Base-by-base conservation (phyloP, 139 green algal species). In the Bryopsis sp. region DNA sequence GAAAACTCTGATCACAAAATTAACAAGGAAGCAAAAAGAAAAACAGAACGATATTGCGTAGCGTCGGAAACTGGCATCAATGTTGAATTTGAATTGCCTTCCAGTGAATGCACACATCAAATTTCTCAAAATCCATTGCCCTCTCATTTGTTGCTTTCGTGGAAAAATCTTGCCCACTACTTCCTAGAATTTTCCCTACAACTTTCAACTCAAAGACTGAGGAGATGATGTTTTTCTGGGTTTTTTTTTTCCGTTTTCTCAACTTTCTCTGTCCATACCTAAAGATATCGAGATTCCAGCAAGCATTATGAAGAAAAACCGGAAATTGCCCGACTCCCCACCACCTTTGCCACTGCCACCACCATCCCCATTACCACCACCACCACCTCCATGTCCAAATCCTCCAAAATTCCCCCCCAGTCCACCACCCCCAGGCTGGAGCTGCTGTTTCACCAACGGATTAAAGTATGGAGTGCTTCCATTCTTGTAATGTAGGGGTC, bases 151-250 rank as follows among this genome's bases (percentile, higher is more conserved):
- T n/a, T n/a, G n/a, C n/a, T n/a, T n/a, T n/a, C n/a, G n/a, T n/a
- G n/a, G n/a, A n/a, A n/a, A n/a, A n/a, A n/a, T n/a, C n/a, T n/a
- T n/a, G n/a, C n/a, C n/a, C n/a, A n/a, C n/a, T n/a, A n/a, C n/a
- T n/a, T n/a, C n/a, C n/a, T n/a, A n/a, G n/a, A n/a, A n/a, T n/a
- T n/a, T n/a, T n/a, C n/a, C n/a, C n/a, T n/a, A n/a, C n/a, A n/a
- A n/a, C n/a, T n/a, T n/a, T n/a, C n/a, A n/a, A n/a, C n/a, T n/a
- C n/a, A n/a, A n/a, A n/a, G n/a, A n/a, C n/a, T n/a, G n/a, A n/a
- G n/a, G n/a, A n/a, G n/a, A n/a, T n/a, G n/a, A 50, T 50, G 15
- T 61, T 26, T 61, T 61, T 61, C 50, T 61, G 50, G 33, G 31
- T 26, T 61, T 8, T 7, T 33, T 26, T 36, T 61, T 36, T 7